Percentiles rank a stretch among this genome's conserved stretches.
Conservation (phyloP, 2,329 filamentous ascomycete species). For the Epichloe brachyelytri region DNA sequence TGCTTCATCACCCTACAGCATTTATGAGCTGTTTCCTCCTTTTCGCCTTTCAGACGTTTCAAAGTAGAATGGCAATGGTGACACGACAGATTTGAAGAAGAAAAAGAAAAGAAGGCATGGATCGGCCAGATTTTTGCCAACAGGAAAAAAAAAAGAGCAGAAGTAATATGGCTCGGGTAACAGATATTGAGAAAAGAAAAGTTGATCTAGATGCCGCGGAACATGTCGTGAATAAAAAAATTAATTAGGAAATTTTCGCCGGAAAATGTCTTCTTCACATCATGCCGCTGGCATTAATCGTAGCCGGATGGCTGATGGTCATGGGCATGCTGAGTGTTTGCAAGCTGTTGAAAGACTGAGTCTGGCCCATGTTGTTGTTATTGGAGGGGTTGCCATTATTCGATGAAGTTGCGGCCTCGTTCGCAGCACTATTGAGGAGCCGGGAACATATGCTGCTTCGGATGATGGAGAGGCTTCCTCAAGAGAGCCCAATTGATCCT, state of each 20-base stretch:
- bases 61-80: conserved; percentile 5
- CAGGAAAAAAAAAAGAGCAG: conserved; percentile 11
- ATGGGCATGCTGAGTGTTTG: conserved; percentile 53
- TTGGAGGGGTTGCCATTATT: conserved; percentile 8
- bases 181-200: neutral
- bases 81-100: conserved; percentile 11
- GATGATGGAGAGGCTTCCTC: conserved; percentile 68
- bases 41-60: conserved; percentile 14
- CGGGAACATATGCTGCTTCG: conserved; percentile 47
- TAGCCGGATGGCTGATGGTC: conserved; percentile 44
- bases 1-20: conserved; percentile 7
- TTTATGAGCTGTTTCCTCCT: conserved; percentile 14
- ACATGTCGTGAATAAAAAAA: conserved; percentile 4
- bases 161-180: conserved; percentile 1
- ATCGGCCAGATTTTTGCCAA: conserved; percentile 1
- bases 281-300: conserved; percentile 31
- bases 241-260: conserved; percentile 5
- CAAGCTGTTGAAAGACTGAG: conserved; percentile 39
- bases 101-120: neutral
- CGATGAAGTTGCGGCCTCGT: conserved; percentile 13
- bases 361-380: conserved; percentile 8
- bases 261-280: conserved; percentile 20
- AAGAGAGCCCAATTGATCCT: conserved; percentile 69
- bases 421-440: conserved; percentile 36
- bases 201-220: neutral